Percentiles rank a stretch among this genome's conserved stretches.
Evolutionary conservation across 495 filamentous ascomycete species (phyloP).

Genomic region (Penicillium cosmopolitanum): DNA sequence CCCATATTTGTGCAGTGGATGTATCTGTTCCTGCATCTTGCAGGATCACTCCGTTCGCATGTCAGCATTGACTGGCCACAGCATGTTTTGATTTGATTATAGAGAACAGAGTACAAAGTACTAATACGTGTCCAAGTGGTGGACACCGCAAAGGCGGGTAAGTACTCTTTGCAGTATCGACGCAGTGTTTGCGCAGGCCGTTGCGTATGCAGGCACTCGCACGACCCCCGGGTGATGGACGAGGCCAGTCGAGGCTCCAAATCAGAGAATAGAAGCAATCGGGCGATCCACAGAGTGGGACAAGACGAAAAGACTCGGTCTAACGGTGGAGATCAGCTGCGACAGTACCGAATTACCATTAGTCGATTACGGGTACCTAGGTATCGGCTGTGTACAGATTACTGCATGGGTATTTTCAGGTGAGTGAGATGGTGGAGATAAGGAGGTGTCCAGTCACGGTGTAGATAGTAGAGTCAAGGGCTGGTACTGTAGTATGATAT

Average conservation of each 20-base stretch:
- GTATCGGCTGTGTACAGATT: not conserved
- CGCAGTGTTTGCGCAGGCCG: conserved; percentile 14
- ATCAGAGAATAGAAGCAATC: conserved; percentile 23
- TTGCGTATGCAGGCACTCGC: conserved; percentile 15
- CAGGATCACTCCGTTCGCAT: not conserved
- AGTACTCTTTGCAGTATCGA: not conserved
- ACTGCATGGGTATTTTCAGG: no score
- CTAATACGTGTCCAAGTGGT: not conserved
- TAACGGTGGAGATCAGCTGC: conserved; percentile 29
- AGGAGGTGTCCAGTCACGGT: no score
- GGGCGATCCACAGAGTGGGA: conserved; percentile 30
- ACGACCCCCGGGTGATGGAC: conserved; percentile 8
- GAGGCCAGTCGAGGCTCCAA: conserved; percentile 27
- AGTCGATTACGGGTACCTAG: not conserved
- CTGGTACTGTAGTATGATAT: no score
- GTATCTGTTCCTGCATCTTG: conserved; percentile 29
- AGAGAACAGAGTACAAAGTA: not conserved
- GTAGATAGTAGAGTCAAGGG: no score
- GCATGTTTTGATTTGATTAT: no score
- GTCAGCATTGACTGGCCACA: no score
- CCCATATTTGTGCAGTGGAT: conserved; percentile 24
- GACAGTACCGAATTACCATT: conserved; percentile 12
- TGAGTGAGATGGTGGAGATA: no score
- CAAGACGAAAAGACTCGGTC: conserved; percentile 20
- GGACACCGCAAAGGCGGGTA: no score